Evolutionary conservation across 2,329 filamentous ascomycete species (phyloP).

Genomic region (Gaeumannomyces tritici): DNA sequence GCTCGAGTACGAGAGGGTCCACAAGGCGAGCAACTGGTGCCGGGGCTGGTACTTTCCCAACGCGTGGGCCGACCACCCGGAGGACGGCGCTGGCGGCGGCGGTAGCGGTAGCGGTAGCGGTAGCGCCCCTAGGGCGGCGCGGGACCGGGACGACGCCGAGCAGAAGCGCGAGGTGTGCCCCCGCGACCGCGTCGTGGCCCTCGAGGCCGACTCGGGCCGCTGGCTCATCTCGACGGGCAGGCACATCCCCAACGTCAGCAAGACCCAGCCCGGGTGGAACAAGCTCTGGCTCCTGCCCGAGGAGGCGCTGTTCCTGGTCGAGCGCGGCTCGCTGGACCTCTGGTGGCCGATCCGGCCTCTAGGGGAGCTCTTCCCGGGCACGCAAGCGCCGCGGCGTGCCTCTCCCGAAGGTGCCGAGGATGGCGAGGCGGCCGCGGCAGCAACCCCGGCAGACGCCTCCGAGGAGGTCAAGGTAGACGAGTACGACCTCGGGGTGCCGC

Average conservation of each 20-base stretch:
- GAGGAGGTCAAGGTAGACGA: constrained; percentile 19
- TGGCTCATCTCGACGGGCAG: constrained; percentile 60
- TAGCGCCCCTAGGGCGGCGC: background rate
- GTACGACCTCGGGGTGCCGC: constrained; percentile 59
- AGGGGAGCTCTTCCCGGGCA: constrained; percentile 30
- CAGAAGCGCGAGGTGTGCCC: constrained; percentile 17
- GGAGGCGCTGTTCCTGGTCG: constrained; percentile 81
- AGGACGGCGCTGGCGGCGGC: constrained; percentile 10
- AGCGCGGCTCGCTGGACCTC: constrained; percentile 78
- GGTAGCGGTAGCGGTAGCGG: background rate
- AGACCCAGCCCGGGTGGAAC: constrained; percentile 44
- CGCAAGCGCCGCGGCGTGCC: background rate
- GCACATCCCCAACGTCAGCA: constrained; percentile 41
- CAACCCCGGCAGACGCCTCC: constrained; percentile 16
- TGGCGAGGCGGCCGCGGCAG: constrained; percentile 13
- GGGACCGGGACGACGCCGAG: constrained; percentile 2
- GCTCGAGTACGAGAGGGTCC: constrained; percentile 65
- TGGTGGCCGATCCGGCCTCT: constrained; percentile 63
- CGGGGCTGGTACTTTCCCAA: constrained; percentile 68
- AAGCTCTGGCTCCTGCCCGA: constrained; percentile 81
- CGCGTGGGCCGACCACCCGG: constrained; percentile 29
- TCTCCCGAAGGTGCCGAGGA: too few relatives aligned
- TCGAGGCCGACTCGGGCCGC: constrained; percentile 64
- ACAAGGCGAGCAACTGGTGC: constrained; percentile 55
- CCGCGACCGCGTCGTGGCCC: constrained; percentile 48